phyloP scores from a whole-genome alignment of 225 moss, liverwort and hornwort species.

The Antitrichia curtipendula region DNA sequence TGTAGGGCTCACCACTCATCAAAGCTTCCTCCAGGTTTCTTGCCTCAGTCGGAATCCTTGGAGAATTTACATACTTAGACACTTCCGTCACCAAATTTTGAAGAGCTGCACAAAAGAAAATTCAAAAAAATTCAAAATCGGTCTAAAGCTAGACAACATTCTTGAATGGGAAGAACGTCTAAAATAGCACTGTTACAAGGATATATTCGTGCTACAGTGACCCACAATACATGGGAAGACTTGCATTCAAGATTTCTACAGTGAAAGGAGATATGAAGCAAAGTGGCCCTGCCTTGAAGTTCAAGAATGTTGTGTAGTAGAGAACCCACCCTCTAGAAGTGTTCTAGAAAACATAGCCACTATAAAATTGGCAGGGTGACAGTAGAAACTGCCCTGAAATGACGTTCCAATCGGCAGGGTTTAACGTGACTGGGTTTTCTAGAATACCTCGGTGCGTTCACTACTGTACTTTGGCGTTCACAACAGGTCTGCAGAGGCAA shows the following conservation, averaged over 20 bases:
- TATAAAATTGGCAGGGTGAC: neutral
- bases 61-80: slow-evolving; percentile 49
- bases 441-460: neutral
- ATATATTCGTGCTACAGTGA: neutral
- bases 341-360: neutral
- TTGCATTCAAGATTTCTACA: neutral
- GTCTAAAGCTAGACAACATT: neutral
- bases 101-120: slow-evolving; percentile 32
- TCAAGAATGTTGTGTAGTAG: neutral
- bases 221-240: neutral
- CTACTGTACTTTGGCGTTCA: too few species aligned
- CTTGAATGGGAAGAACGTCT: neutral
- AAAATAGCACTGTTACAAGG: neutral
- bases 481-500: neutral
- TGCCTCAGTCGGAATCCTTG: slow-evolving; percentile 20
- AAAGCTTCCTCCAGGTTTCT: slow-evolving; percentile 79
- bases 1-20: slow-evolving; percentile 60
- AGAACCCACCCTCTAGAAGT: neutral
- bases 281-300: neutral
- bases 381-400: neutral
- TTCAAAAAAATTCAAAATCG: neutral
- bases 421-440: neutral
- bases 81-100: slow-evolving; percentile 33
- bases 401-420: neutral
- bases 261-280: neutral